Evolutionary conservation across 805 yeast species (phyloP).

Genomic region (Suhomyces sp.): DNA sequence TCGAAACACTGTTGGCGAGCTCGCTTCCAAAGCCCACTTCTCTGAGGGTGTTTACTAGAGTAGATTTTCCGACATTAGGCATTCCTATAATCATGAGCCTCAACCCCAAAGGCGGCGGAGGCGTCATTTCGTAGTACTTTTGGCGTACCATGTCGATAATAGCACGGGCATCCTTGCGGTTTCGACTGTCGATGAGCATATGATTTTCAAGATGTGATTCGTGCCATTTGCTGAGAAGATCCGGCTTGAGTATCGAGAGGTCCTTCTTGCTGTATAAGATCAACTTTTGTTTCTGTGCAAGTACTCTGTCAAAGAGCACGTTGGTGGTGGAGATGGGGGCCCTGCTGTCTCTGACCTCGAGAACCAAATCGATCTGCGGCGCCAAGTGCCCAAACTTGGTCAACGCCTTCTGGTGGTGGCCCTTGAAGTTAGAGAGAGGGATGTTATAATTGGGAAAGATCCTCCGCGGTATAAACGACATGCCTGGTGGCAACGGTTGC

Average conservation of each 20-base stretch:
- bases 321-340: conserved; percentile 87
- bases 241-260: conserved; percentile 44
- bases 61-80: conserved; percentile 98
- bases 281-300: conserved; percentile 54
- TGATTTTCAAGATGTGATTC: conserved; percentile 25
- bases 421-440: conserved; percentile 75
- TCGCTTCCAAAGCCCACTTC: conserved; percentile 32
- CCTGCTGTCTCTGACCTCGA: conserved; percentile 85
- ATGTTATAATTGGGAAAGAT: conserved; percentile 74
- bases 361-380: conserved; percentile 75
- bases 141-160: conserved; percentile 51
- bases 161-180: conserved; percentile 45
- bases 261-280: conserved; percentile 79
- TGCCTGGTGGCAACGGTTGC: conserved; percentile 5
- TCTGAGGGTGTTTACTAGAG: conserved; percentile 74
- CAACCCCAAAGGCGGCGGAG: conserved; percentile 82
- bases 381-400: conserved; percentile 62
- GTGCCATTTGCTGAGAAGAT: conserved; percentile 35
- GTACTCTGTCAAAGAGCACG: conserved; percentile 66
- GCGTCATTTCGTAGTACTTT: conserved; percentile 45
- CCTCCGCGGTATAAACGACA: conserved; percentile 62
- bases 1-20: conserved; percentile 26
- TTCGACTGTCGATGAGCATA: conserved; percentile 58
- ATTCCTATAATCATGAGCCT: conserved; percentile 80
- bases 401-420: conserved; percentile 84